Conservation (phyloP, 768 basidiomycete genomes). For the Leccinum aurantiacum region DNA sequence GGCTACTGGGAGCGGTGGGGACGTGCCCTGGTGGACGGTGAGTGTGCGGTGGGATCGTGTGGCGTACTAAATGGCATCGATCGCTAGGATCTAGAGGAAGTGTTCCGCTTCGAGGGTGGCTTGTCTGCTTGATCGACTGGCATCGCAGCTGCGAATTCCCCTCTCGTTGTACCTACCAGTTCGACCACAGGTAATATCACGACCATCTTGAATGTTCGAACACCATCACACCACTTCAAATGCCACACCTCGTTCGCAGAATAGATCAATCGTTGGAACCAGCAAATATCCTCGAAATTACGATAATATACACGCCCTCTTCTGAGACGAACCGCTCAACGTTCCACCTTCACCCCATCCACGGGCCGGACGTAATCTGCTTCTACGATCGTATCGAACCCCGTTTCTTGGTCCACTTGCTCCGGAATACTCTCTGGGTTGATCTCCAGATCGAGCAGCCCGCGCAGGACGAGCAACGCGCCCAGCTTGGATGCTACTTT, state of each 20-base stretch:
- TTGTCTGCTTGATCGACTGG: conserved; percentile 6
- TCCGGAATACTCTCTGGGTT: conserved; percentile 39
- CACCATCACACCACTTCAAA: background rate
- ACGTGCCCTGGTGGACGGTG: conserved; percentile 72
- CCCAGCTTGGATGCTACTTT: conserved; percentile 73
- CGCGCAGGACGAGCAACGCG: conserved; percentile 64
- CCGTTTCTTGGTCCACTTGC: conserved; percentile 28
- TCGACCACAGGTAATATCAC: background rate
- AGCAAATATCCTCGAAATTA: background rate
- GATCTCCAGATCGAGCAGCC: conserved; percentile 52
- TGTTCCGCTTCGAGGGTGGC: conserved; percentile 64
- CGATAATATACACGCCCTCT: background rate
- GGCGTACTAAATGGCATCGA: background rate
- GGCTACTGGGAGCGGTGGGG: conserved; percentile 66
- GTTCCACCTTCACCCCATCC: conserved; percentile 49
- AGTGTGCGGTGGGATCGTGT: conserved; percentile 6
- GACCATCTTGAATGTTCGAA: rapidly evolving
- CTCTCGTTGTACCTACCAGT: too few relatives aligned
- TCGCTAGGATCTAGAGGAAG: conserved; percentile 56
- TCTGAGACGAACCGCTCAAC: conserved; percentile 1
- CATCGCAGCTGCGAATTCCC: background rate
- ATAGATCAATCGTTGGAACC: too few relatives aligned
- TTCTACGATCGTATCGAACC: conserved; percentile 53
- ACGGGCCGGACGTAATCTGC: conserved; percentile 47
- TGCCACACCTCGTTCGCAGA: too few relatives aligned